A percentile compares a stretch with the other conserved stretches of the same genome.
These are phyloP conservation scores for Diaporthe destruens DNA, from an alignment of 2,329 filamentous ascomycete genomes.

Conservation along the genomic window DNA sequence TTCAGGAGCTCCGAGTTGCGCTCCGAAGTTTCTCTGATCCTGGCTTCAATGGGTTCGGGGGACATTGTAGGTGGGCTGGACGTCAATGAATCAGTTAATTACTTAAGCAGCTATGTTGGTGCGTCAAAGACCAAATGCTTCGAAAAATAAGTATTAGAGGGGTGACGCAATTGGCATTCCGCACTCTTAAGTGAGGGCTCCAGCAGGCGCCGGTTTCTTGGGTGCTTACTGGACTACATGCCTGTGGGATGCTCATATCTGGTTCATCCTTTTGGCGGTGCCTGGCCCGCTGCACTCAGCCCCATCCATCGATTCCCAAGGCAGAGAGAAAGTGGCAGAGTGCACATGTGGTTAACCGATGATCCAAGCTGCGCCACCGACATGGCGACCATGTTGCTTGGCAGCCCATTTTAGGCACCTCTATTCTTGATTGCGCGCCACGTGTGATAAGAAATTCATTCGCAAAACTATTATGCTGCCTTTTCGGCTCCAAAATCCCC, in stretches of 20 bases:
- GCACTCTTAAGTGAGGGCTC: slow-evolving; percentile 10
- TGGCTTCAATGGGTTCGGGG: slow-evolving; percentile 51
- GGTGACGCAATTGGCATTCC: slow-evolving; percentile 16
- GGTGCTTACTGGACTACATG: neutral
- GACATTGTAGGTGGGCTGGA: slow-evolving; percentile 45
- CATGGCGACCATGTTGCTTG: slow-evolving; percentile 13
- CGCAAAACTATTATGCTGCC: neutral
- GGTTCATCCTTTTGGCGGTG: neutral
- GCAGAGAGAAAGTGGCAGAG: too few species aligned
- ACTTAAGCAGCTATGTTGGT: neutral
- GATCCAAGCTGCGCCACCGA: slow-evolving; percentile 16
- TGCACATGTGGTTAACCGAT: neutral
- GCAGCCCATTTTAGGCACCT: slow-evolving; percentile 8
- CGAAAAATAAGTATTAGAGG: too few species aligned
- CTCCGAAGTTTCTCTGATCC: slow-evolving; percentile 55
- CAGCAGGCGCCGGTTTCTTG: neutral
- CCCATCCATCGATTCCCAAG: slow-evolving; percentile 1
- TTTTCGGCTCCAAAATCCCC: neutral
- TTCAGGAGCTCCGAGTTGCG: slow-evolving; percentile 59
- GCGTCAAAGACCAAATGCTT: too few species aligned
- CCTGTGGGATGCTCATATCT: neutral
- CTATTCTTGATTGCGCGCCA: neutral
- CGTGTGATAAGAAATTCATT: slow-evolving; percentile 4
- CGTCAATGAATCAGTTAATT: too few species aligned
- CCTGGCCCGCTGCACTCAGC: slow-evolving; percentile 11